Evolutionary conservation across 352 stramenopile genomes (phyloP).

Genomic region (Phytophthora citricola): DNA sequence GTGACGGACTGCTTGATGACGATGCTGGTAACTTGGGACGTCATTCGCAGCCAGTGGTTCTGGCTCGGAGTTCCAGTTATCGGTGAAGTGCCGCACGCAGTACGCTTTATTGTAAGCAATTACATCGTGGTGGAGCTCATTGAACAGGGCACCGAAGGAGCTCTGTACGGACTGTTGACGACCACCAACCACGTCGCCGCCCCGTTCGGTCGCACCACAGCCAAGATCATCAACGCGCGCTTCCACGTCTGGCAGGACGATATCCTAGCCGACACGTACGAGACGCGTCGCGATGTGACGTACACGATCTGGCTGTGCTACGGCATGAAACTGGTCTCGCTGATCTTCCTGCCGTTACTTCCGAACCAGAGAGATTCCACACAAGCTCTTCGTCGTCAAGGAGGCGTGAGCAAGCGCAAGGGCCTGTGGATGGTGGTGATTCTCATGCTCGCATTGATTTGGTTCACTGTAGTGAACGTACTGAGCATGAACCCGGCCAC

Average conservation of each 20-base stretch:
- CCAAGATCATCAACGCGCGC: constrained; percentile 61
- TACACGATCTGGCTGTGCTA: constrained; percentile 66
- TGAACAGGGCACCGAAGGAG: constrained; percentile 57
- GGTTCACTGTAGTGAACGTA: constrained; percentile 56
- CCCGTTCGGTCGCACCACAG: constrained; percentile 53
- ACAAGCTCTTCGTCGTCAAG: constrained; percentile 40
- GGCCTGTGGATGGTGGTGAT: constrained; percentile 46
- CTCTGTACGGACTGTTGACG: constrained; percentile 60
- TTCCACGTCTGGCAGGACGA: constrained; percentile 64
- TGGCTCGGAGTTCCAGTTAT: constrained; percentile 64
- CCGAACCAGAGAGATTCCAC: constrained; percentile 50
- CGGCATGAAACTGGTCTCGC: constrained; percentile 56
- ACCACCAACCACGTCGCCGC: constrained; percentile 55
- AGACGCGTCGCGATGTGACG: constrained; percentile 61
- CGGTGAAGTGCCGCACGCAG: constrained; percentile 55
- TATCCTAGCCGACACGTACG: constrained; percentile 51
- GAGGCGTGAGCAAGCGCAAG: constrained; percentile 49
- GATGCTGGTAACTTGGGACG: constrained; percentile 58
- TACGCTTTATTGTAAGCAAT: constrained; percentile 64
- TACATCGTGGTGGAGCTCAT: constrained; percentile 70
- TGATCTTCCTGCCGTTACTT: constrained; percentile 57
- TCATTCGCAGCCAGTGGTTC: constrained; percentile 68
- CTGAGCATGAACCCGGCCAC: constrained; percentile 66
- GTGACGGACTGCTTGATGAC: constrained; percentile 56
- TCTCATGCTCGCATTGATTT: constrained; percentile 45